Base-by-base conservation (phyloP, 257 asterid species). In the Rehmannia glutinosa region DNA sequence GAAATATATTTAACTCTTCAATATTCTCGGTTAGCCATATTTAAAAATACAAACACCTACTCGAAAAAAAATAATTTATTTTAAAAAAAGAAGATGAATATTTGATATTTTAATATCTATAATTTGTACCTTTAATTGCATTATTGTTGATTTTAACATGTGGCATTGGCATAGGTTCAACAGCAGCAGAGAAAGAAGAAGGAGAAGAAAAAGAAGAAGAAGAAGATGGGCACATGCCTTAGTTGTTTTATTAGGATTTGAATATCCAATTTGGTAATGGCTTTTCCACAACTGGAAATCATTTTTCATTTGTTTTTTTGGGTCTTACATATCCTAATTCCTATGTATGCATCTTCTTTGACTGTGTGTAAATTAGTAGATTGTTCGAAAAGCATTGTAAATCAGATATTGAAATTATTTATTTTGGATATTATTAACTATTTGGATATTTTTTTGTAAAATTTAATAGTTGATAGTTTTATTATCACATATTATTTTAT, bases 201-300 rank as follows among this genome's bases (percentile, higher is more conserved):
- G 63, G 17, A 36, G 50, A 45, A 68, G 49, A 43, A 56, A 47
- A 45, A 74, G 58, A 45, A 56, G 62, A 71, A 52, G 73, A 60
- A 46, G 59, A 67, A 4, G 52, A 39, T 12, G 60, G 19, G 64
- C 27, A 12, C 64, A 62, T 75, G 77, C 69, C 51, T 74, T 67
- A 39, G 69, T 70, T 75, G 83, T 64, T 79, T 70, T 70, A 62
- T 75, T 66, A 58, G 73, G 71, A 46, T 36, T 47, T 66, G 62
- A 73, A 24, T 49, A 27, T 47, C 41, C 42, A 20, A 69, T 19
- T 28, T 19, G 17, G 62, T 45, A 35, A 30, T 45, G 10, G 2
- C 66, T 55, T 55, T 50, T 63, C 1, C 64, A 64, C 58, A 33
- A 20, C 52, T 11, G 54, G 38, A 21, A 52, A 69, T 47, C 41